Base-by-base conservation (phyloP, 2,329 filamentous ascomycete genomes). In the Epichloe uncinata region DNA sequence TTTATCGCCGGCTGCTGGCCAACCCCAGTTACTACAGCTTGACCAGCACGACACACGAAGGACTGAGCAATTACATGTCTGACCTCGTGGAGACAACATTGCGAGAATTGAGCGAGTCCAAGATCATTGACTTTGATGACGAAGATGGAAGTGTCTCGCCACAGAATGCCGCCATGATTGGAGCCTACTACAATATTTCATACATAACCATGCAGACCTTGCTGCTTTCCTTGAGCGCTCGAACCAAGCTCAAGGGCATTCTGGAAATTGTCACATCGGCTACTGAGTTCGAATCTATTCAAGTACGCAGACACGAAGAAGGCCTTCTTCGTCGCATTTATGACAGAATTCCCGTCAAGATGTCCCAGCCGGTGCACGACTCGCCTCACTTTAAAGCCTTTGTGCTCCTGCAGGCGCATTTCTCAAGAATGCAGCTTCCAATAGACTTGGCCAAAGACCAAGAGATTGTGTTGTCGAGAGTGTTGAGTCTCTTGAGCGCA, bases 161-260 rank as follows among this genome's bases (percentile, higher is more conserved):
- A 13, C 79, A 95, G 60, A 97, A 98, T 66, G 86, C 91, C 2
- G 93, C 93, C 57, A 96, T 96, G 87, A 97, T 98, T 62, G 89
- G 87, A 9, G 89, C 93, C 1, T 97, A 98, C 74, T 98, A 98
- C 77, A 97, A 96, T 68, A 95, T 98, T 62, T 96, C 91, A 5
- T 97, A 96, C 70, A 87, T 95, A 66, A 98, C 93, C 3, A 98
- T 98, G 90, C 91, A 98, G 70, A 98, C 93, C 0, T 91, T 98
- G 75, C 74, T 98, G 47, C 75, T 98, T 50, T 98, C 93, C 13
- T 77, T 98, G 44, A 90, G 81, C 50, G 82, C 82, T 41, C 84
- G 84, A 58, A 97, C 90, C 4, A 97, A 95, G 73, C 80, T 98
- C 56, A 98, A 98, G 76, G 89, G 89, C 44, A 90, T 98, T 42